These are phyloP conservation scores for Brassica nigra DNA, from an alignment of 345 rosid species.

Conservation along the genomic window DNA sequence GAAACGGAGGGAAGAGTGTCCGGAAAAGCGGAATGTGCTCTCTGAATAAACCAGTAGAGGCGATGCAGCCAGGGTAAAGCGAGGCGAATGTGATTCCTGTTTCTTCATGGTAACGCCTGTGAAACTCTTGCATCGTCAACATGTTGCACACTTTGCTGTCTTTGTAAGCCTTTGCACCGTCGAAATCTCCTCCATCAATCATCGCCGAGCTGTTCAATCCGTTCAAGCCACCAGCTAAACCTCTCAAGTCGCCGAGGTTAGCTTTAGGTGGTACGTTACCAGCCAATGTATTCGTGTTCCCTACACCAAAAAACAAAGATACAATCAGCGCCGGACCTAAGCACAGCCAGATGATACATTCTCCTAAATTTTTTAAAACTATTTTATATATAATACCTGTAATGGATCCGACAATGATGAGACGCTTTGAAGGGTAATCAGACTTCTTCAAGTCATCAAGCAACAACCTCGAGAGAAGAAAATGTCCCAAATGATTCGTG, in stretches of 20 bases:
- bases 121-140: slow-evolving; percentile 96
- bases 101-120: slow-evolving; percentile 86
- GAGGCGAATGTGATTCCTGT: slow-evolving; percentile 85
- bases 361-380: too few relatives aligned
- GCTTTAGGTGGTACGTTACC: slow-evolving; percentile 99
- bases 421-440: slow-evolving; percentile 84
- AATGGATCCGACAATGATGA: slow-evolving; percentile 91
- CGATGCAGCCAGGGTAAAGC: slow-evolving; percentile 96
- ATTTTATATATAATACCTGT: slow-evolving; percentile 56
- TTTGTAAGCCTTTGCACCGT: slow-evolving; percentile 97
- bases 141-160: slow-evolving; percentile 99
- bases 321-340: background rate
- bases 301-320: slow-evolving; percentile 41
- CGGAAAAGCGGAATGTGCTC: slow-evolving; percentile 96
- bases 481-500: slow-evolving; percentile 95
- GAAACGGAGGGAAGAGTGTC: slow-evolving; percentile 93
- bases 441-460: slow-evolving; percentile 80
- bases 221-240: slow-evolving; percentile 78
- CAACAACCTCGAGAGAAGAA: slow-evolving; percentile 80
- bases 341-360: too few relatives aligned
- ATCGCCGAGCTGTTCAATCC: slow-evolving; percentile 79
- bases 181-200: slow-evolving; percentile 95
- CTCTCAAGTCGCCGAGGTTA: slow-evolving; percentile 92
- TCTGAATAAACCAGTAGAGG: slow-evolving; percentile 93
- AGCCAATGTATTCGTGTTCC: slow-evolving; percentile 93